Evolutionary conservation across 192 early-diverging fungal species (phyloP), one percentile per base, ranked within the genome.

Genomic region (Coemansia sp.): DNA sequence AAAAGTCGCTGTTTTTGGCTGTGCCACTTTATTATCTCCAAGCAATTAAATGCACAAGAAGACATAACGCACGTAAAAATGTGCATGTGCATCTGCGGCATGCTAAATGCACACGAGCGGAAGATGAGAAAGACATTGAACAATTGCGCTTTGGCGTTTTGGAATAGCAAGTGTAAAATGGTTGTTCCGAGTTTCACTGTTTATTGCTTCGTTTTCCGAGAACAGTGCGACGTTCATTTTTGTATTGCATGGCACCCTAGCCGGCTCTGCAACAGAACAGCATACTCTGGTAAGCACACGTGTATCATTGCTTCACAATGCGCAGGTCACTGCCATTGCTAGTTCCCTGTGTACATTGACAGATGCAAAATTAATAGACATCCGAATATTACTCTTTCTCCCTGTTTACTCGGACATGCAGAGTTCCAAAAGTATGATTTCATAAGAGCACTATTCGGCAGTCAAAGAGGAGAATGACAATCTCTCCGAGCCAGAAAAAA

Each of bases 11-110:
- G 37, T 17, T 38, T 56, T 56, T 56, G 54, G 40, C 40, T 44
- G 40, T 44, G 40, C 40, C 40, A 44, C 40, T 44, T 44, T 61
- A 47, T 61, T 50, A 47, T 61, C 49, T 10, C 37, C 31, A 34
- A 34, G 59, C 44, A 61, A 61, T 61, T 61, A 50, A 61, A 61
- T 61, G 59, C 59, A 61, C 44, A 56, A 56, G 54, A 28, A 56
- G 54, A 56, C 47, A 18, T 20, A 48, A 48, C 56, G 31, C 56
- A 57, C 20, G 56, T 57, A 56, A 26, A 56, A 56, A 56, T 34
- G 17, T 56, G 34, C 54, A 56, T 56, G 28, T 56, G 34, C 54
- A 54, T 34, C 25, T n/a, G 21, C 21, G 6, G 52, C 52, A 56
- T 56, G 54, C 54, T 36, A 56, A 36, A 28, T 56, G 54, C 54